These are phyloP conservation scores for Cyclospora cayetanensis DNA, from an alignment of 169 alveolate genomes.

Conservation along the genomic window DNA sequence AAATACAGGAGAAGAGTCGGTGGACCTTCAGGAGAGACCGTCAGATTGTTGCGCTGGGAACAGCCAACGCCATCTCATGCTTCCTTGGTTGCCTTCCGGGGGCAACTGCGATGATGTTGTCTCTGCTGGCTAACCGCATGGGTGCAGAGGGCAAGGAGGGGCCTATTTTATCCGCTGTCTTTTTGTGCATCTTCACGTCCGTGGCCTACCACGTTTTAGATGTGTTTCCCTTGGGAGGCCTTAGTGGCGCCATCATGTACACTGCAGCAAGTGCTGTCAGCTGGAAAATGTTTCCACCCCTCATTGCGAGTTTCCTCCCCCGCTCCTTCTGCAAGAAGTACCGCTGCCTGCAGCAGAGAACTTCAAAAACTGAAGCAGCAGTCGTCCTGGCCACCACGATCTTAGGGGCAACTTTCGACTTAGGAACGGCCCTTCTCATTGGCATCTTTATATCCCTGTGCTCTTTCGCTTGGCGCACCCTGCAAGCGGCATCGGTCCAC, in stretches of 20 bases:
- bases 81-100: slow-evolving; percentile 56
- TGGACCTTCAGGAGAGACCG: neutral
- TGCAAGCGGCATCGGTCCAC: neutral
- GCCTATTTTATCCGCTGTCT: slow-evolving; percentile 7
- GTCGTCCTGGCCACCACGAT: slow-evolving; percentile 37
- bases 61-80: slow-evolving; percentile 41
- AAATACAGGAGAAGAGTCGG: slow-evolving; percentile 13
- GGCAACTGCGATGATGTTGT: slow-evolving; percentile 23
- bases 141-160: slow-evolving; percentile 48
- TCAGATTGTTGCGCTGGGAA: slow-evolving; percentile 37
- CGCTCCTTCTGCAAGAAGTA: neutral
- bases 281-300: slow-evolving; percentile 19
- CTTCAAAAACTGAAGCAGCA: slow-evolving; percentile 26
- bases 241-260: slow-evolving; percentile 48
- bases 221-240: slow-evolving; percentile 48
- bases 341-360: slow-evolving; percentile 4
- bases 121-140: slow-evolving; percentile 12
- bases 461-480: slow-evolving; percentile 43
- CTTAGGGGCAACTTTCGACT: neutral
- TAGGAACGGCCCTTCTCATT: slow-evolving; percentile 33
- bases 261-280: slow-evolving; percentile 31
- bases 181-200: neutral
- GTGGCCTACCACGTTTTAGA: slow-evolving; percentile 36
- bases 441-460: slow-evolving; percentile 31
- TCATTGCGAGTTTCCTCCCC: slow-evolving; percentile 41